A percentile compares a stretch with the other conserved stretches of the same genome.
Evolutionary conservation across 2,329 filamentous ascomycete genomes (phyloP).

Genomic region (Arachnomyces sp.): DNA sequence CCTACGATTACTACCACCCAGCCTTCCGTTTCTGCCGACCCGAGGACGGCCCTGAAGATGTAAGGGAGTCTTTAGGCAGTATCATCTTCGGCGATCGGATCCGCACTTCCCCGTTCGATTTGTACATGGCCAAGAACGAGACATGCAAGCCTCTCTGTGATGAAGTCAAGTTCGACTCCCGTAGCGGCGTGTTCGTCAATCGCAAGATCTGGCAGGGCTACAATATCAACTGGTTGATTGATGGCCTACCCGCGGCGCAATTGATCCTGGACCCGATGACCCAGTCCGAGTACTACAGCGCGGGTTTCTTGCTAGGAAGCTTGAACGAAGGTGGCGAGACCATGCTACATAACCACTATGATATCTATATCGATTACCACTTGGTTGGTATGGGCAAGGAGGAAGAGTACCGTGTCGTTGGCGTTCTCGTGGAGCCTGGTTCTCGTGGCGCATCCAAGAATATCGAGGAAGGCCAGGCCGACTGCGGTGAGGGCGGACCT

Average conservation of each 20-base stretch:
- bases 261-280: constrained; percentile 68
- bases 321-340: constrained; percentile 48
- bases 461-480: constrained; percentile 45
- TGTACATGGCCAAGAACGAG: constrained; percentile 80
- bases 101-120: constrained; percentile 87
- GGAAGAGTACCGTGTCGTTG: constrained; percentile 76
- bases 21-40: constrained; percentile 84
- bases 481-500: constrained; percentile 54
- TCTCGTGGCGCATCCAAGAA: constrained; percentile 54
- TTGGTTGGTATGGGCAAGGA: constrained; percentile 52
- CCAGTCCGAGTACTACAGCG: constrained; percentile 74
- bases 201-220: constrained; percentile 74
- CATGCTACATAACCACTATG: constrained; percentile 86
- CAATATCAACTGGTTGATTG: constrained; percentile 91
- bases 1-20: constrained; percentile 91
- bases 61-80: constrained; percentile 85
- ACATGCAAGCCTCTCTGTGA: constrained; percentile 75
- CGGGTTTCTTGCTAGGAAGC: constrained; percentile 73
- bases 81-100: constrained; percentile 97
- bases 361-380: constrained; percentile 90
- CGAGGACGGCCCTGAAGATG: constrained; percentile 63
- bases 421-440: constrained; percentile 76
- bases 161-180: constrained; percentile 55
- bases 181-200: constrained; percentile 71
- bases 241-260: constrained; percentile 86